Base-by-base conservation (phyloP, 768 basidiomycete genomes). In the Lactarius evosmus region DNA sequence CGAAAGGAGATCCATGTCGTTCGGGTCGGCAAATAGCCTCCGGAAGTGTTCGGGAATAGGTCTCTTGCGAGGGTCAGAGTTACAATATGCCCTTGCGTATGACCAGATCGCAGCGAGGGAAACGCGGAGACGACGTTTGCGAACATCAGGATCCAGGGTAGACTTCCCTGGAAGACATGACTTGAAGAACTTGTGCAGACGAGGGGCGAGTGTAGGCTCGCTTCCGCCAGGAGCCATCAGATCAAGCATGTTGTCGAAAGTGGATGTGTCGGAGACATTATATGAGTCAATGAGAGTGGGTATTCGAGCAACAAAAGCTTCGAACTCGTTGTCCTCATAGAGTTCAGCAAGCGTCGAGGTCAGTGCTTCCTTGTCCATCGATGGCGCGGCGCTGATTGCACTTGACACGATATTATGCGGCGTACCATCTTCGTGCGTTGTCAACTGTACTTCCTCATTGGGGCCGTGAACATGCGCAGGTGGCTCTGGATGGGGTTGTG, bases 51-150 rank as follows among this genome's bases (percentile, higher is more conserved):
- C 54, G 8, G 60, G 60, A 8, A 61, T 54, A 19, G 59, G 30
- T 54, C 44, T 32, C 14, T 50, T 29, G 7, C 8, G 27, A 22
- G 44, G 46, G n/a, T 41, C 22, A 22, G 60, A 53, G 34, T 32
- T 25, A 53, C 29, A 50, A 12, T 54, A 55, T 6, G 40, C 51
- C 32, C 14, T 53, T 34, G 52, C 29, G 11, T 34, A 54, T 5
- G 29, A 61, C 30, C 38, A 44, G 51, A 55, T 38, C 16, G 59
- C 59, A 22, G 19, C 11, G n/a, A 60, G 59, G 59, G 51, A 60
- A 19, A 30, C 8, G 41, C 12, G 36, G n/a, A 53, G 51, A 17
- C 36, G 50, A 22, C 7, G 51, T 7, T 40, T 40, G 12, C 59
- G 51, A 11, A 25, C 16, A 22, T 41, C 50, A 8, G 27, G 40